Conservation (phyloP, 345 rosid genomes). For the Limnanthes douglasii region DNA sequence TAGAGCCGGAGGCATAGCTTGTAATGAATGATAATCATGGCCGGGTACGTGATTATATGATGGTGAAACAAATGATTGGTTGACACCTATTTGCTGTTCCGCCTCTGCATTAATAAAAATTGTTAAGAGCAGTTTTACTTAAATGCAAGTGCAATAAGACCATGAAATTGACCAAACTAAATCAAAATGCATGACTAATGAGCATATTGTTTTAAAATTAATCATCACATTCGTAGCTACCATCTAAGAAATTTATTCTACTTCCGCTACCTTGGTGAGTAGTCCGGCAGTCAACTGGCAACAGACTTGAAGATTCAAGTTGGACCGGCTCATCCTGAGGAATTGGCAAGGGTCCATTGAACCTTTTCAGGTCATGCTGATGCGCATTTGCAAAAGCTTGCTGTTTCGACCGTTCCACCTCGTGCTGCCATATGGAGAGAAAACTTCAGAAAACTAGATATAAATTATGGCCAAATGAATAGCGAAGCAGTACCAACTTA, state of each 20-base stretch:
- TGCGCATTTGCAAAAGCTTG: slow-evolving; percentile 33
- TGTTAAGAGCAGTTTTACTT: too few species aligned
- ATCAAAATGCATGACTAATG: too few species aligned
- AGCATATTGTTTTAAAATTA: too few species aligned
- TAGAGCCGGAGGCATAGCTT: too few species aligned
- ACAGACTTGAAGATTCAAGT: slow-evolving; percentile 11
- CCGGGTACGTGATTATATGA: slow-evolving; percentile 8
- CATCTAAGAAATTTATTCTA: not conserved
- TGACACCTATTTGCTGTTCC: slow-evolving; percentile 14
- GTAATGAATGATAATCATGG: too few species aligned
- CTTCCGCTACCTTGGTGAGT: slow-evolving; percentile 18
- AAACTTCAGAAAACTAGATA: too few species aligned
- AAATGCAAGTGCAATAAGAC: too few species aligned
- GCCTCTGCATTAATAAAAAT: slow-evolving; percentile 8
- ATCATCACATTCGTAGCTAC: not conserved
- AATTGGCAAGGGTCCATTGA: slow-evolving; percentile 18
- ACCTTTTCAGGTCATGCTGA: too few species aligned
- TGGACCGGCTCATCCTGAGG: slow-evolving; percentile 13
- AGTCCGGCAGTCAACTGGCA: slow-evolving; percentile 15
- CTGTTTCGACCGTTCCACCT: slow-evolving; percentile 24
- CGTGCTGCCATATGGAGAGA: slow-evolving; percentile 10
- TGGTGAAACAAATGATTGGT: slow-evolving; percentile 10
- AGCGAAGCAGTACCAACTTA: too few species aligned
- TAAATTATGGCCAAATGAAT: too few species aligned
- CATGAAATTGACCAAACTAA: too few species aligned